These are phyloP conservation scores for Boletus nobilissimus DNA, from an alignment of 1,284 basidiomycete genomes.

Conservation along the genomic window DNA sequence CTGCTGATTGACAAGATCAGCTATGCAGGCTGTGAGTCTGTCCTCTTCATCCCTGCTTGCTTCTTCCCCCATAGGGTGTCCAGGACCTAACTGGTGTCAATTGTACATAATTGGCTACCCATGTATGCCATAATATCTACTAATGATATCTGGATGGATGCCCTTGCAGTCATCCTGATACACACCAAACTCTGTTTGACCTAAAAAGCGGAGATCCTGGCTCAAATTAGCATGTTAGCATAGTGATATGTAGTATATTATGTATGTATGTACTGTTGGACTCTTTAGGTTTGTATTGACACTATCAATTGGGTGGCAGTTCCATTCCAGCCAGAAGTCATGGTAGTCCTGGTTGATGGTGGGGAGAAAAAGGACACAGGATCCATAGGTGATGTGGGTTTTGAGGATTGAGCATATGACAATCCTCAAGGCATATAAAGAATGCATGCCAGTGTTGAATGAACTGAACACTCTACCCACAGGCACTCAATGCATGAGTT, in stretches of 20 bases:
- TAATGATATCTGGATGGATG: background rate
- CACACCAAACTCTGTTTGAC: background rate
- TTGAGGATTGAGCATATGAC: constrained; percentile 35
- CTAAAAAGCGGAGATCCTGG: background rate
- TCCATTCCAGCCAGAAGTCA: constrained; percentile 44
- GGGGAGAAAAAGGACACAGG: constrained; percentile 38
- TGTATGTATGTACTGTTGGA: background rate
- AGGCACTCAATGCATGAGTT: constrained; percentile 52
- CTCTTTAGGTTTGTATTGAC: background rate
- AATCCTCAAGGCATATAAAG: constrained; percentile 40
- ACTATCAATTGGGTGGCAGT: constrained; percentile 27
- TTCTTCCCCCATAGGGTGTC: background rate
- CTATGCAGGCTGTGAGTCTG: background rate
- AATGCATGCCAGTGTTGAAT: constrained; percentile 43
- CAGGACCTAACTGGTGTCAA: background rate
- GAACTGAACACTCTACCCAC: constrained; percentile 48
- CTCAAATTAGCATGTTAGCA: background rate
- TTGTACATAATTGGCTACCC: background rate
- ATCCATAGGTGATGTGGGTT: constrained; percentile 45
- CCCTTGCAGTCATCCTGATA: background rate
- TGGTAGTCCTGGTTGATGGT: constrained; percentile 36
- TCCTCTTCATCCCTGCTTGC: background rate
- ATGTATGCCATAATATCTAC: background rate
- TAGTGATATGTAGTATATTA: background rate
- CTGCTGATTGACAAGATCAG: background rate